phyloP scores from a whole-genome alignment of 495 filamentous ascomycete genomes.

The Penicillium egyptiacum region DNA sequence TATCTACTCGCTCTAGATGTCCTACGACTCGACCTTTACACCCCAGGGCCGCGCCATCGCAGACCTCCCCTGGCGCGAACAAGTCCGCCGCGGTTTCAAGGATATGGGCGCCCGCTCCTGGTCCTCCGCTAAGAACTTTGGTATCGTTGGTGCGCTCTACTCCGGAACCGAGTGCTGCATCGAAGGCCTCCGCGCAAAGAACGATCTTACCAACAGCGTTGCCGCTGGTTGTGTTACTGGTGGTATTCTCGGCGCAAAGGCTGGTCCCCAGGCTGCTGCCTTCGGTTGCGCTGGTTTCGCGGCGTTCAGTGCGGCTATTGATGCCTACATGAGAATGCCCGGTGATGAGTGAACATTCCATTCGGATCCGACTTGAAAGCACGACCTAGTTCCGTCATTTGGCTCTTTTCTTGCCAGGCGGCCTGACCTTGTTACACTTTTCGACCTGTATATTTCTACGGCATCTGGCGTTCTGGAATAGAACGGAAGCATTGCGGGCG shows the following conservation, averaged over 20 bases:
- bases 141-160: constrained; percentile 84
- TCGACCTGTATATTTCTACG: constrained; percentile 24
- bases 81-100: constrained; percentile 79
- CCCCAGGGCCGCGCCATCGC: constrained; percentile 61
- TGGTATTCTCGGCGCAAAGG: constrained; percentile 77
- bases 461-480: constrained; percentile 28
- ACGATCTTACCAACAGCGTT: constrained; percentile 86
- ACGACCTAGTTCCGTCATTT: not conserved
- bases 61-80: constrained; percentile 75
- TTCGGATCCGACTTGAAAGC: not conserved
- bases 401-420: not conserved
- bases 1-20: constrained; percentile 60
- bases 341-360: constrained; percentile 28
- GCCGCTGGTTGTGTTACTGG: constrained; percentile 89
- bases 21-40: constrained; percentile 80
- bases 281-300: constrained; percentile 93
- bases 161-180: constrained; percentile 93
- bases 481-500: constrained; percentile 32
- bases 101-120: constrained; percentile 88
- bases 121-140: constrained; percentile 92
- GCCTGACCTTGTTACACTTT: constrained; percentile 1
- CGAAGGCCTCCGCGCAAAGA: constrained; percentile 86
- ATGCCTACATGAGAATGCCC: constrained; percentile 79
- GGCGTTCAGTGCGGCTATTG: constrained; percentile 92
- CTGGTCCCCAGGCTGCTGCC: constrained; percentile 86